phyloP scores from a whole-genome alignment of 371 early-diverging fungal species.

The Thermomucor indicae-seudaticae region DNA sequence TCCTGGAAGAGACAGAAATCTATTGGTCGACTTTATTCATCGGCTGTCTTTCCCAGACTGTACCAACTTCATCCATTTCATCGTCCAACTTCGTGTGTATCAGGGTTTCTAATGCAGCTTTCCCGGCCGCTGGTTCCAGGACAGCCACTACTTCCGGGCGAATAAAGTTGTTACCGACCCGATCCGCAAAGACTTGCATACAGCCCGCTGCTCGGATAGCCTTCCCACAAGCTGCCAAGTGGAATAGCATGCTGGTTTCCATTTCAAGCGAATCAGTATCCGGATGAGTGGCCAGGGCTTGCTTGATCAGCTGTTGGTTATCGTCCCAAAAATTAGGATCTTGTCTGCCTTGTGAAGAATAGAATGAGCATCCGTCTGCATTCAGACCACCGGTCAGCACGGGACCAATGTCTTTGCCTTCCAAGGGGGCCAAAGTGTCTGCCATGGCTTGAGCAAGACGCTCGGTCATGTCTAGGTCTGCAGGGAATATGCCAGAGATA shows the following conservation, averaged over 20 bases:
- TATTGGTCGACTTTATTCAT: neutral
- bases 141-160: conserved; percentile 54
- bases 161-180: conserved; percentile 71
- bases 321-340: conserved; percentile 79
- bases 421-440: conserved; percentile 19
- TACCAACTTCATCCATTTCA: conserved; percentile 49
- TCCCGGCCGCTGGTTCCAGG: conserved; percentile 63
- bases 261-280: conserved; percentile 79
- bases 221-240: conserved; percentile 62
- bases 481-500: conserved; percentile 58
- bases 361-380: conserved; percentile 89
- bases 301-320: conserved; percentile 62
- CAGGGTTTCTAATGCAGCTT: conserved; percentile 75
- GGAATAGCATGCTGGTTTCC: conserved; percentile 88
- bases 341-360: conserved; percentile 83
- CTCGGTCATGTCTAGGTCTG: conserved; percentile 57
- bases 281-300: conserved; percentile 51
- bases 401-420: conserved; percentile 33
- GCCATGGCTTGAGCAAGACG: conserved; percentile 35
- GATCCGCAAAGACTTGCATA: conserved; percentile 85
- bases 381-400: conserved; percentile 73
- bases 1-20: too few species aligned
- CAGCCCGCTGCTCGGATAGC: conserved; percentile 77
- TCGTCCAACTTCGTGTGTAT: conserved; percentile 40
- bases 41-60: conserved; percentile 58